Evolutionary conservation across 768 basidiomycete species (phyloP).

Genomic region (Cystobasidium tubakii): DNA sequence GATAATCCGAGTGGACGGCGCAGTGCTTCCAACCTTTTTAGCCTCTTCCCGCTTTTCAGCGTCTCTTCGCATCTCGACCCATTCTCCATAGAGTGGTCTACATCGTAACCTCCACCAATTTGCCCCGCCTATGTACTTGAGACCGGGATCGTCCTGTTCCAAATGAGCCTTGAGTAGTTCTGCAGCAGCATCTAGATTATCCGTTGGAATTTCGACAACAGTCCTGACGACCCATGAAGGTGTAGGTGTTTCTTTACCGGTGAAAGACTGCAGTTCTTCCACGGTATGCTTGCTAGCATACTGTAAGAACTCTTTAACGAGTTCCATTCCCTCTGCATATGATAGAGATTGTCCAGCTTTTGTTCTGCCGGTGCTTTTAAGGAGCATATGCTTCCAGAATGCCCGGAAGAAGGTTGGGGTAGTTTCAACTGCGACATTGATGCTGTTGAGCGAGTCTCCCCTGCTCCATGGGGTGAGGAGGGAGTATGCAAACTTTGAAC

Average conservation of each 20-base stretch:
- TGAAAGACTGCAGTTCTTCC: constrained; percentile 47
- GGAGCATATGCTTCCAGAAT: constrained; percentile 47
- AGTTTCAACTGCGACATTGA: constrained; percentile 29
- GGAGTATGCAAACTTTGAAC: background rate
- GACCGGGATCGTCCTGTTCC: constrained; percentile 42
- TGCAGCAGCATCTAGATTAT: constrained; percentile 46
- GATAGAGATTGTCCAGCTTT: constrained; percentile 47
- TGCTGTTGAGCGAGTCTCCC: constrained; percentile 12
- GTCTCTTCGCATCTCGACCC: constrained; percentile 52
- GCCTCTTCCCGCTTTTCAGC: constrained; percentile 39
- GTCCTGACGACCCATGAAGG: constrained; percentile 48
- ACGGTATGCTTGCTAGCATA: constrained; percentile 49
- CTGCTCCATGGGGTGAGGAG: background rate
- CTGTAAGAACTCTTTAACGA: constrained; percentile 49
- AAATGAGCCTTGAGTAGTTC: constrained; percentile 47
- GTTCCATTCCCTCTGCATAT: constrained; percentile 49
- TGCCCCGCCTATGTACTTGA: constrained; percentile 48
- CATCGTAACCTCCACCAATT: constrained; percentile 50
- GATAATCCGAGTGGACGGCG: constrained; percentile 9
- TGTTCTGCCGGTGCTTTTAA: constrained; percentile 43
- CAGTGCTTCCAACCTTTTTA: background rate
- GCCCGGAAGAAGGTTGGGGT: constrained; percentile 48
- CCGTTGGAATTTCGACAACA: constrained; percentile 45
- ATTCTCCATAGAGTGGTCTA: constrained; percentile 48
- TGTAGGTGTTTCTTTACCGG: constrained; percentile 45